Evolutionary conservation across 371 early-diverging fungal genomes (phyloP), one percentile per base, ranked within the genome.

Genomic region (Saksenaea vasiformis): DNA sequence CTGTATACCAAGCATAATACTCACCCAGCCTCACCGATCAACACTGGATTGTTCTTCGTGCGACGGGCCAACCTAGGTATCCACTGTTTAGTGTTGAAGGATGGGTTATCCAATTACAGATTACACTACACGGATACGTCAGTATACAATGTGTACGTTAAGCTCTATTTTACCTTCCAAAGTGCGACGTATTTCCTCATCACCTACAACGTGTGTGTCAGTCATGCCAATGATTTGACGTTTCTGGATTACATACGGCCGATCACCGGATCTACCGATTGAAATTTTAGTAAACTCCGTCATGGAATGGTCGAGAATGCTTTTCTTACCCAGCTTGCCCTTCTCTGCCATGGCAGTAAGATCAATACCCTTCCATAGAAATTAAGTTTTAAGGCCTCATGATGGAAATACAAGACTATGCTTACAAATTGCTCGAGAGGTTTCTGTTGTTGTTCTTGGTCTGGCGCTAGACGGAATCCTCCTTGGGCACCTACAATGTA

Each of bases 1-100:
- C 22, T 22, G 17, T 19, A n/a, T n/a, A 22, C 51, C 3, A 10
- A 22, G 0, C 10, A n/a, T 22, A 31, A 26, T 19, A 28, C 69
- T 76, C 80, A 77, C 83, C 85, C 88, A 37, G 90, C 86, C 64
- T 90, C 88, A 59, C 95, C 97, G 31, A 95, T 93, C 54, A 96
- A 76, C 15, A 95, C 92, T 13, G 95, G 95, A 69, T 95, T 95
- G 71, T 94, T 93, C 65, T 98, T 98, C 24, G 92, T 95, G 79
- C 91, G 80, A 41, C 94, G 88, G 10, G 92, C 81, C 65, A 88
- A 64, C 8, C 78, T 78, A 66, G 56, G 28, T 28, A 0, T n/a
- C n/a, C n/a, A n/a, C n/a, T n/a, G n/a, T n/a, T n/a, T n/a, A n/a
- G n/a, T n/a, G n/a, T n/a, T n/a, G n/a, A n/a, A n/a, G n/a, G n/a